Conservation (phyloP, 257 asterid genomes). For the Cordia subcordata region DNA sequence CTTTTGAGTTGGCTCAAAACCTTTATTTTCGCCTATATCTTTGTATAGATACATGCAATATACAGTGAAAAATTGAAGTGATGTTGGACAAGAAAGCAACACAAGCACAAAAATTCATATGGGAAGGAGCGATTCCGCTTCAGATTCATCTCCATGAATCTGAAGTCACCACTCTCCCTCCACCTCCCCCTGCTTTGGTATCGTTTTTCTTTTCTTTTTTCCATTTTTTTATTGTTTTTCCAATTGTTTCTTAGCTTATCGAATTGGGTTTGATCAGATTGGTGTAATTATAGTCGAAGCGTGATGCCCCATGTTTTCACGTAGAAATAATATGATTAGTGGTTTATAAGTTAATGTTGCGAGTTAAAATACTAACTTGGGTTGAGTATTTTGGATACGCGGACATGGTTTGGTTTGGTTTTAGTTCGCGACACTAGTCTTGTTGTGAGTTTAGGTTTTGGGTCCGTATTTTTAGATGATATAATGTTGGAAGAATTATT, state of each 20-base stretch:
- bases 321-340: no score
- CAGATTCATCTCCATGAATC: constrained; percentile 96
- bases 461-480: no score
- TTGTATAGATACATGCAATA: not conserved
- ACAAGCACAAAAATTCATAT: constrained; percentile 69
- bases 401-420: no score
- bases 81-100: constrained; percentile 34
- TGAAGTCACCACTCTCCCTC: constrained; percentile 92
- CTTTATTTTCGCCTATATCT: not conserved
- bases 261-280: constrained; percentile 3
- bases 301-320: no score
- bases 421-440: no score
- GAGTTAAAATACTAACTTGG: not conserved
- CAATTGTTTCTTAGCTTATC: not conserved
- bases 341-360: not conserved
- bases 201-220: not conserved
- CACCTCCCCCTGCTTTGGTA: constrained; percentile 91
- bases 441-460: no score
- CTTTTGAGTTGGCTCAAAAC: not conserved
- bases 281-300: not conserved
- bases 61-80: not conserved
- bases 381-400: not conserved
- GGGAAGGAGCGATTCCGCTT: constrained; percentile 96
- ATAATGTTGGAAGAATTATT: no score
- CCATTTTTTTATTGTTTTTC: not conserved